Evolutionary conservation across 495 filamentous ascomycete genomes (phyloP).

Genomic region (Aspergillus saccharolyticus): DNA sequence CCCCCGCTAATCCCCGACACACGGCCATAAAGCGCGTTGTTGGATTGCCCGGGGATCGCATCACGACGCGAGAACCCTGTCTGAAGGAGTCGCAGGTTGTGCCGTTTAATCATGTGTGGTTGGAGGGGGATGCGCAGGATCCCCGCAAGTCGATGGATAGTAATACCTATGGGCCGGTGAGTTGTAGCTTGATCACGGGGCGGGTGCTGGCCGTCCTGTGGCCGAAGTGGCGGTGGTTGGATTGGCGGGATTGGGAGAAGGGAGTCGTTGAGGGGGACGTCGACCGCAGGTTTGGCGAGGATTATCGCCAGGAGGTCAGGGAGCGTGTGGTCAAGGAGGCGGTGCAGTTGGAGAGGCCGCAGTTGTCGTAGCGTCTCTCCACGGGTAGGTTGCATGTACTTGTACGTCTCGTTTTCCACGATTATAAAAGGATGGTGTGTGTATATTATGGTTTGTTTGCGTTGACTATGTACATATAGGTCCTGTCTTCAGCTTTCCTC

Average conservation of each 20-base stretch:
- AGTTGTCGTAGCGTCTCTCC: conserved; percentile 19
- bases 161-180: conserved; percentile 68
- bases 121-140: conserved; percentile 65
- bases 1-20: conserved; percentile 55
- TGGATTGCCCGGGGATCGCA: conserved; percentile 62
- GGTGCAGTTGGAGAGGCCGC: conserved; percentile 33
- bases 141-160: conserved; percentile 58
- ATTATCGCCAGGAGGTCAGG: conserved; percentile 39
- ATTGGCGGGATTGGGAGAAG: conserved; percentile 40
- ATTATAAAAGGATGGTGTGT: too few relatives aligned
- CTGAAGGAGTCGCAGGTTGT: conserved; percentile 51
- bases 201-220: conserved; percentile 57
- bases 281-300: conserved; percentile 23
- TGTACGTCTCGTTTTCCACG: too few relatives aligned
- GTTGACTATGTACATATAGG: conserved; percentile 7
- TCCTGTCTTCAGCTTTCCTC: neutral
- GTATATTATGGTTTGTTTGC: neutral
- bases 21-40: conserved; percentile 65
- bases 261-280: conserved; percentile 22
- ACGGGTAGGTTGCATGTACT: neutral
- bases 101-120: conserved; percentile 70
- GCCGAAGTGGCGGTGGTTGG: conserved; percentile 48
- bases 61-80: conserved; percentile 58
- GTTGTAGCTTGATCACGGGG: conserved; percentile 57
- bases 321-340: conserved; percentile 36